Evolutionary conservation across 163 green algal species (phyloP), one percentile per base, ranked within the genome.

Genomic region (Volvox carteri): DNA sequence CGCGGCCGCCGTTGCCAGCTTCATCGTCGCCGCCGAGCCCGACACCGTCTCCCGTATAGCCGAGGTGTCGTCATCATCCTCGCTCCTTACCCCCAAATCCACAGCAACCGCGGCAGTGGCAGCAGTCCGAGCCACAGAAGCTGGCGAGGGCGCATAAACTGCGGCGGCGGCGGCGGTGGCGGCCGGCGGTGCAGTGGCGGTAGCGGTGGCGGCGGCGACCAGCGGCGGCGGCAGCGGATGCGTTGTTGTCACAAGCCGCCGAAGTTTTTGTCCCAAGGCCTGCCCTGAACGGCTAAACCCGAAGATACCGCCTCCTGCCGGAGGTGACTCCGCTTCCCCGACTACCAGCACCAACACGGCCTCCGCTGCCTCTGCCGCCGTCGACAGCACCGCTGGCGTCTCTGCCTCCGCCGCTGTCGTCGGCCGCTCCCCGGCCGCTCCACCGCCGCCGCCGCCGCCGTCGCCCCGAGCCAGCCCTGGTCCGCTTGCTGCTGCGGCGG

Each of bases 151-250:
- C 54, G 54, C 54, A 65, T 19, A 12, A 65, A 7, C 54, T 25
- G 50, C 50, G 12, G 50, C 50, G 3, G 78, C 21, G 0, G 54
- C 19, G 39, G 50, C 12, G 35, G 37, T 33, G 37, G 76, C 1
- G 33, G 30, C 8, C 19, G 77, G 52, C 12, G 39, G 35, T n/a
- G 19, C 44, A 14, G 28, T 48, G 46, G 52, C 5, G 76, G 37
- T 28, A 39, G 76, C n/a, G 12, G 52, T 54, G 16, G 78, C 78
- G 23, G 52, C 54, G 1, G 42, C n/a, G 11, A 65, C 65, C 46
- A 78, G 44, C 21, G 21, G 44, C 35, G 67, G 67, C 68, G 83
- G 48, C 83, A 88, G 83, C 39, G 50, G 23, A 54, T 88, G 83
- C 16, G 39, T 25, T 0, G 83, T 48, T 28, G 41, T 14, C 68